Evolutionary conservation across 2,329 filamentous ascomycete species (phyloP).

Genomic region (Pseudogymnoascus sp.): DNA sequence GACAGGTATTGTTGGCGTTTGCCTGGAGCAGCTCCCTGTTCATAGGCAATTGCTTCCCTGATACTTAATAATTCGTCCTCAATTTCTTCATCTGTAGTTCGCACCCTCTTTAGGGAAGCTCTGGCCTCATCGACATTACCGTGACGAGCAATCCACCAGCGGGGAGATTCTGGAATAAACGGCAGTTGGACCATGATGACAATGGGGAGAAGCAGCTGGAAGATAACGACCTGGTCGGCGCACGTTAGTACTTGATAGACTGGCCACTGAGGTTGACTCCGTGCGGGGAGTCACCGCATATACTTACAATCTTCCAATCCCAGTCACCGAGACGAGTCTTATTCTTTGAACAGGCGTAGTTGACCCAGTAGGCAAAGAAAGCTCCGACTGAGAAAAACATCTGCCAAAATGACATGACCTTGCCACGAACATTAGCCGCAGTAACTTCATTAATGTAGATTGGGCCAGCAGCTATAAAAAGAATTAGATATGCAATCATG

Average conservation of each 20-base stretch:
- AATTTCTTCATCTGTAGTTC: slow-evolving; percentile 57
- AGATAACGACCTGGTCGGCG: slow-evolving; percentile 39
- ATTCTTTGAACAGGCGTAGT: slow-evolving; percentile 53
- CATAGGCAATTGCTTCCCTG: slow-evolving; percentile 60
- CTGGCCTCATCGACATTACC: slow-evolving; percentile 53
- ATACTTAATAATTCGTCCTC: slow-evolving; percentile 58
- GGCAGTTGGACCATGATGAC: slow-evolving; percentile 35
- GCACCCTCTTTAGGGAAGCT: slow-evolving; percentile 47
- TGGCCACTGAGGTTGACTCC: not conserved
- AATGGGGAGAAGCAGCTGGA: slow-evolving; percentile 45
- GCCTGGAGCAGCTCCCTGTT: slow-evolving; percentile 58
- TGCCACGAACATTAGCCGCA: slow-evolving; percentile 54
- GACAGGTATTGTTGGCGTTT: slow-evolving; percentile 48
- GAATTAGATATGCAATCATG: not conserved
- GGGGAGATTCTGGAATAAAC: slow-evolving; percentile 10
- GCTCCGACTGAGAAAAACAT: slow-evolving; percentile 57
- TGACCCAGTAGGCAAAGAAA: slow-evolving; percentile 60
- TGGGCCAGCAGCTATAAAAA: slow-evolving; percentile 46
- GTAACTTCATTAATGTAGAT: slow-evolving; percentile 63
- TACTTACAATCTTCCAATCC: slow-evolving; percentile 64
- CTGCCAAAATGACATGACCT: slow-evolving; percentile 62
- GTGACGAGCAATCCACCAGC: not conserved
- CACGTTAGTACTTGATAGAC: not conserved
- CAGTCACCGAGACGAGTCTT: slow-evolving; percentile 51
- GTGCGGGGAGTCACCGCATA: slow-evolving; percentile 35